A percentile compares a stretch with the other conserved stretches of the same genome.
phyloP scores from a whole-genome alignment of 257 asterid species.

The Solanum neorickii region DNA sequence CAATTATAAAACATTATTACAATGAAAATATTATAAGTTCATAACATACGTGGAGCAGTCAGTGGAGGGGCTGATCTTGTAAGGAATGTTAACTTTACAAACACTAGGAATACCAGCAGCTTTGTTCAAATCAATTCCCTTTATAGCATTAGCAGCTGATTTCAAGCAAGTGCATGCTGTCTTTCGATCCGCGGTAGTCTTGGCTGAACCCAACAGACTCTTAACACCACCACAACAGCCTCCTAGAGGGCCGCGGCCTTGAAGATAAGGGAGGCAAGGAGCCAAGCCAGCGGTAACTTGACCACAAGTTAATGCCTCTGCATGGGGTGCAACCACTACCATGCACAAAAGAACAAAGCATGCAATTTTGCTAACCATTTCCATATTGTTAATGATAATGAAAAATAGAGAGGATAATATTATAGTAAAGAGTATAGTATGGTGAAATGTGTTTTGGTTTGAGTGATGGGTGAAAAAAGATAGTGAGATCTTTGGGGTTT shows the following conservation, averaged over 20 bases:
- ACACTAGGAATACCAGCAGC: conserved; percentile 5
- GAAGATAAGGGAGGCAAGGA: neutral
- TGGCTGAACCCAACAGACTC: neutral
- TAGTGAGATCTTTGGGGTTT: neutral
- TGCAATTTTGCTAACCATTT: neutral
- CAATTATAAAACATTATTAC: too few relatives aligned
- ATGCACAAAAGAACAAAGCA: neutral
- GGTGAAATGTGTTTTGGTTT: neutral
- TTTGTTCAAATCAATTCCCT: neutral
- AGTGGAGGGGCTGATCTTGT: conserved; percentile 10
- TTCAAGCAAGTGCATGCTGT: conserved; percentile 13
- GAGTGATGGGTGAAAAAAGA: neutral
- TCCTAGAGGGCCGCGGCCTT: neutral
- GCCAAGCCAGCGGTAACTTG: neutral
- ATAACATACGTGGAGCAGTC: conserved; percentile 8
- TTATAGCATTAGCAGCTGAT: neutral
- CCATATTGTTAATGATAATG: neutral
- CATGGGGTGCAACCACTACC: conserved; percentile 10
- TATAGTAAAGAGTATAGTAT: neutral
- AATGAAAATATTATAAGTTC: neutral
- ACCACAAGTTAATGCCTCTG: conserved; percentile 1
- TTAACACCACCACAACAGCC: conserved; percentile 4
- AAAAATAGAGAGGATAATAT: neutral
- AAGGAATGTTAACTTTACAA: conserved; percentile 3
- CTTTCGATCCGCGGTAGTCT: neutral